A percentile compares a stretch with the other conserved stretches of the same genome.
Evolutionary conservation across 148 eudicot genomes (phyloP).

Genomic region (Camellia sinensis): DNA sequence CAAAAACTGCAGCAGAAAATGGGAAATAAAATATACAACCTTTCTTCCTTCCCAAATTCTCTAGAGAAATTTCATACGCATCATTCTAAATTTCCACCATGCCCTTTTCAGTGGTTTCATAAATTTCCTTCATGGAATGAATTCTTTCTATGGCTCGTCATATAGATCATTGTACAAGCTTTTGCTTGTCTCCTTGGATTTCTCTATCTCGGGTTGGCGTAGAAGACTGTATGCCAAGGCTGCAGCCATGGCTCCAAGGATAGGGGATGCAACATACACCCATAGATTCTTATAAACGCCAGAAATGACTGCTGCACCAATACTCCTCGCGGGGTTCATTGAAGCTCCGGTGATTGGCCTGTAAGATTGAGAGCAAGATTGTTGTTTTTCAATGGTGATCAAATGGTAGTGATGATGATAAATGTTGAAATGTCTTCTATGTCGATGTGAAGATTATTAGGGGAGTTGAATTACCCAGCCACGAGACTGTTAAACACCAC

Average conservation of each 20-base stretch:
- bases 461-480: slow-evolving; percentile 30
- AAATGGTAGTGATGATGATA: background rate
- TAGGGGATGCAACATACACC: slow-evolving; percentile 37
- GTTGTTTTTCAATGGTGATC: background rate
- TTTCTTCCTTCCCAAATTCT: background rate
- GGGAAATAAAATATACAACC: background rate
- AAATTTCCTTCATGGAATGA: background rate
- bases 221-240: slow-evolving; percentile 28
- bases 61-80: background rate
- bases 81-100: background rate
- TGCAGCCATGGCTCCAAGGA: slow-evolving; percentile 39
- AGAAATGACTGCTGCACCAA: slow-evolving; percentile 39
- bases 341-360: slow-evolving; percentile 50
- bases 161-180: slow-evolving; percentile 23
- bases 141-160: background rate
- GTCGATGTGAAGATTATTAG: background rate
- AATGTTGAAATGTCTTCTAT: background rate
- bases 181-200: slow-evolving; percentile 13
- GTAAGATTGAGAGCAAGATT: slow-evolving; percentile 9
- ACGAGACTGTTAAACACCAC: slow-evolving; percentile 25
- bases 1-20: background rate
- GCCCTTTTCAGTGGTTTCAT: background rate
- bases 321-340: slow-evolving; percentile 52
- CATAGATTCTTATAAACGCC: slow-evolving; percentile 34
- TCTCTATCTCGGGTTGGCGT: slow-evolving; percentile 13